A percentile compares a stretch with the other conserved stretches of the same genome.
Conservation (phyloP, 371 early-diverging fungal species). For the Syncephalastrum contaminatum region DNA sequence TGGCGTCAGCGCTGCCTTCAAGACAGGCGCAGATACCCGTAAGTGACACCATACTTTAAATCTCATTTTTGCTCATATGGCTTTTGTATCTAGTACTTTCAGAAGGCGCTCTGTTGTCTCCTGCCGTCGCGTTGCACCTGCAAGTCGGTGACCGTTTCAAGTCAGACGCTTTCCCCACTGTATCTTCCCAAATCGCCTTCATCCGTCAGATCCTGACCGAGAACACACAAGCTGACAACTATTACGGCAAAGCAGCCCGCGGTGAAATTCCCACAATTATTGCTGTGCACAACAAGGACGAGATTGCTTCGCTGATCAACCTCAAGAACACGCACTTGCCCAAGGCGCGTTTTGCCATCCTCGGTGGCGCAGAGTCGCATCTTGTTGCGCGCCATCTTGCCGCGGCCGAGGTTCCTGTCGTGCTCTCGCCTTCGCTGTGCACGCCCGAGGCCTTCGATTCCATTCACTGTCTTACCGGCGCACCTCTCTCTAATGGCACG, state of each 20-base stretch:
- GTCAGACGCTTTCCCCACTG: slow-evolving; percentile 48
- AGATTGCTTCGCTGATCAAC: slow-evolving; percentile 65
- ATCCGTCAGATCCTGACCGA: slow-evolving; percentile 52
- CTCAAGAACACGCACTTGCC: slow-evolving; percentile 50
- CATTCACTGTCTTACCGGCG: slow-evolving; percentile 65
- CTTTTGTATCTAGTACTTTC: slow-evolving; percentile 11
- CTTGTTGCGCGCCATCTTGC: slow-evolving; percentile 63
- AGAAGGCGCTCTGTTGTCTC: slow-evolving; percentile 28
- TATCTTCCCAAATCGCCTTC: slow-evolving; percentile 64
- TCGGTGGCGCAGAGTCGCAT: slow-evolving; percentile 75
- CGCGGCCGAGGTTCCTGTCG: slow-evolving; percentile 56
- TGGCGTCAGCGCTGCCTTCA: slow-evolving; percentile 39
- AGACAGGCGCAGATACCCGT: slow-evolving; percentile 19
- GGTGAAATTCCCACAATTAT: slow-evolving; percentile 68
- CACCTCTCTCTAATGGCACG: slow-evolving; percentile 57
- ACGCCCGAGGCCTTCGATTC: slow-evolving; percentile 67
- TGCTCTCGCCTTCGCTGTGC: slow-evolving; percentile 67
- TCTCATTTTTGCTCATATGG: neutral
- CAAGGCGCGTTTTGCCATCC: slow-evolving; percentile 36
- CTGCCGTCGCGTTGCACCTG: slow-evolving; percentile 64
- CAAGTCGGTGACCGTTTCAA: slow-evolving; percentile 53
- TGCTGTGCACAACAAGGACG: slow-evolving; percentile 64
- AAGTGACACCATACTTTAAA: neutral
- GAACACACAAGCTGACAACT: slow-evolving; percentile 20
- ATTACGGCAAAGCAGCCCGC: slow-evolving; percentile 44